Base-by-base conservation (phyloP, 441 rosid genomes). In the Geranium incanum region DNA sequence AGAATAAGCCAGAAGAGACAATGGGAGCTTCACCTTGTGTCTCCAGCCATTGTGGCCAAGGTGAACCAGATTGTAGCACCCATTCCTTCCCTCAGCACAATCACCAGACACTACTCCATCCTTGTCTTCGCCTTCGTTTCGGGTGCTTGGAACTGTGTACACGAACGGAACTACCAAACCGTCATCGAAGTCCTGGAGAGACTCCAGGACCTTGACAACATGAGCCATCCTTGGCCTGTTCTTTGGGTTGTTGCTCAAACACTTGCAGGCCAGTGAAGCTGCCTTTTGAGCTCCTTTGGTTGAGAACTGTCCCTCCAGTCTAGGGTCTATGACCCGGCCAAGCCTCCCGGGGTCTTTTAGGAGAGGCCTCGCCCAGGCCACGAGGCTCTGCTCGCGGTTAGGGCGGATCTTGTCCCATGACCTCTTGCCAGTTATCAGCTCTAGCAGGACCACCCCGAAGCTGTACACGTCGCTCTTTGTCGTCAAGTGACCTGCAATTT, bases 231-330 rank as follows among this genome's bases (percentile, higher is more conserved):
- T 68, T 0, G 93, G 93, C 50, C 93, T 78, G 63, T 74, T 81
- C 82, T 86, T 88, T 0, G 89, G 85, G 69, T 89, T 74, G 63
- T 88, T 83, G 68, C 93, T 85, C 50, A 88, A 85, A 78, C 91
- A 88, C 72, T 15, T 83, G 70, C 84, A 88, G 16, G 93, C 93
- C 78, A 88, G 73, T 21, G 82, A 75, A 0, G 91, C 88, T 3
- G 93, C 93, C 76, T 84, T 86, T 60, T 74, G 76, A 0, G 89
- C 89, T 1, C 86, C 91, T 0, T 74, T 71, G 72, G 84, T 90
- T 0, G 93, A 88, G 82, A 84, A 88, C 68, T 85, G 93, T 1
- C 88, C 89, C 79, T 88, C 93, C 13, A 88, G 85, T 72, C 91
- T 82, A 0, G 86, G 88, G 76, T 88, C 93, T 86, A 86, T 82